Evolutionary conservation across 805 yeast genomes (phyloP), one percentile per base, ranked within the genome.

Genomic region (Zygosaccharomyces gambellarensis): DNA sequence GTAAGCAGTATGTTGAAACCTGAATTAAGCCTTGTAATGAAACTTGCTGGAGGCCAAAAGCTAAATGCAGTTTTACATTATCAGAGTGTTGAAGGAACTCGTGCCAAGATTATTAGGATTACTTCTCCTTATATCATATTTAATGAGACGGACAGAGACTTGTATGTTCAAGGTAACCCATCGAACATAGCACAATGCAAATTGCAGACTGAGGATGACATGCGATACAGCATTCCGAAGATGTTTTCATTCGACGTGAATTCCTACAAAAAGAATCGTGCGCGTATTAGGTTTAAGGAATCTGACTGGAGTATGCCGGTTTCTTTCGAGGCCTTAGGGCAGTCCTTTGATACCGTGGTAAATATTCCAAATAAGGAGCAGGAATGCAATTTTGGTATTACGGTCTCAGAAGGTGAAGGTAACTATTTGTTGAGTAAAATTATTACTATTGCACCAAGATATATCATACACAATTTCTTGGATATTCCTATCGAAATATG

Each of bases 311-410:
- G 96, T 55, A 64, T 72, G 1, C 87, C 88, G 1, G 72, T 88
- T 43, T 83, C 95, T 63, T 82, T 94, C 59, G 97, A 90, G 62
- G 95, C 96, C 3, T 77, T 92, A 48, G 99, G 99, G 0, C 92
- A 90, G 55, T 73, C 82, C 1, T 75, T 78, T 39, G 96, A 82
- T 48, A 71, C 78, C 2, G 67, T 69, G 3, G 64, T 82, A 47
- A 78, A 78, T 32, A 57, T 80, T 1, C 70, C 74, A 36, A 78
- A 77, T 10, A 77, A 66, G 65, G 65, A 80, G 65, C 59, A 63
- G 62, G 96, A 90, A 59, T 79, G 81, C 52, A 82, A 85, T 60
- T 69, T 90, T 10, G 98, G 98, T 11, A 68, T 90, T 25, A 73
- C 79, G 27, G 79, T 88, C 10, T 67, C 77, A 0, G 97, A 90